A percentile compares a stretch with the other conserved stretches of the same genome.
These are phyloP conservation scores for Phytophthora cryptogea DNA, from an alignment of 352 stramenopile species.

Conservation along the genomic window DNA sequence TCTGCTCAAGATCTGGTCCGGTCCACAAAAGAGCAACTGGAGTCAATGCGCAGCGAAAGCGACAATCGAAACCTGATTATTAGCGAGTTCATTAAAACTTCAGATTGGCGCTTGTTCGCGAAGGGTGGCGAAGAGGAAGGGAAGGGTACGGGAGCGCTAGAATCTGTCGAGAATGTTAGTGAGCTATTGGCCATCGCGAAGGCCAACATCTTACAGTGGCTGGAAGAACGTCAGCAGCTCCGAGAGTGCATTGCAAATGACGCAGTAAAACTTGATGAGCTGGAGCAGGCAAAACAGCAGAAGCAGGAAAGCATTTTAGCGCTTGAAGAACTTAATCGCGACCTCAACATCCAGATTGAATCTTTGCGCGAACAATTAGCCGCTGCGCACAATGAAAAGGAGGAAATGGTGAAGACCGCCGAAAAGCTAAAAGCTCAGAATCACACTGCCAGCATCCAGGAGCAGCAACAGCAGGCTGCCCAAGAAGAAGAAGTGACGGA, in stretches of 20 bases:
- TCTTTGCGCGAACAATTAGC: slow-evolving; percentile 36
- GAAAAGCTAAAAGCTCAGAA: slow-evolving; percentile 21
- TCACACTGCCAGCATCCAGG: slow-evolving; percentile 25
- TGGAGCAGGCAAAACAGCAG: slow-evolving; percentile 27
- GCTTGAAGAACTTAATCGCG: slow-evolving; percentile 19
- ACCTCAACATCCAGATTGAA: slow-evolving; percentile 25
- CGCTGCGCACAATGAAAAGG: slow-evolving; percentile 20
- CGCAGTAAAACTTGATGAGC: slow-evolving; percentile 6
- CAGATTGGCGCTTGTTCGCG: slow-evolving; percentile 32
- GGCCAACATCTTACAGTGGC: slow-evolving; percentile 23
- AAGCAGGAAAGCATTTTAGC: slow-evolving; percentile 16
- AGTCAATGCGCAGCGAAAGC: slow-evolving; percentile 8
- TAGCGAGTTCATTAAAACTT: slow-evolving; percentile 22
- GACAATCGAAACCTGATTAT: slow-evolving; percentile 22
- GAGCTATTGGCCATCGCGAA: slow-evolving; percentile 23
- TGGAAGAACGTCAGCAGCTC: slow-evolving; percentile 29
- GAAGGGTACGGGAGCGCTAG: slow-evolving; percentile 2
- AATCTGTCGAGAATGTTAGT: slow-evolving; percentile 6
- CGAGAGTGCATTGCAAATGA: slow-evolving; percentile 10
- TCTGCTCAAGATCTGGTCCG: slow-evolving; percentile 22
- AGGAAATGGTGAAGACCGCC: slow-evolving; percentile 16
- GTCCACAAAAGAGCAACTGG: slow-evolving; percentile 15
- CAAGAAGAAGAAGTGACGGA: slow-evolving; percentile 33
- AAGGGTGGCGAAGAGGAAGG: slow-evolving; percentile 21
- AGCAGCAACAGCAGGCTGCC: slow-evolving; percentile 27